phyloP scores from a whole-genome alignment of 768 basidiomycete species.

The Clathrus columnatus region DNA sequence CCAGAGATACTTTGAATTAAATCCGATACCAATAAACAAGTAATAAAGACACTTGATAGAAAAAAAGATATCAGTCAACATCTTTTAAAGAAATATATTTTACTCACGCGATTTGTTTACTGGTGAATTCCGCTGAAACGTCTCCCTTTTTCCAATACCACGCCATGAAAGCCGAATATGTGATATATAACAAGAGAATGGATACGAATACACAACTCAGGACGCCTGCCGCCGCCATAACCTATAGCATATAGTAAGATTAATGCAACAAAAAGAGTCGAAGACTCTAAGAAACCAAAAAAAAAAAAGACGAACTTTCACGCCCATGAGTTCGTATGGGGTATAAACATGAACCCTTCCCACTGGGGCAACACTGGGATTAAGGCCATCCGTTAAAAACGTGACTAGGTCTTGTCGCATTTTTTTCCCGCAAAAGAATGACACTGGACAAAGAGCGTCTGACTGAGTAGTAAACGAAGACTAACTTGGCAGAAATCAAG shows the following conservation, averaged over 20 bases:
- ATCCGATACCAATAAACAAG: conserved; percentile 6
- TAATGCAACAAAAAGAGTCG: not conserved
- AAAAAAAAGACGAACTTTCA: not conserved
- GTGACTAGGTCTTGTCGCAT: not conserved
- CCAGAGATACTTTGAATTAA: conserved; percentile 9
- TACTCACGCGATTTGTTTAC: conserved; percentile 8
- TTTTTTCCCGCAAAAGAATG: not conserved
- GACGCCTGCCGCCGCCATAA: conserved; percentile 8
- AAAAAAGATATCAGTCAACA: not conserved
- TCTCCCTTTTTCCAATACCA: not conserved
- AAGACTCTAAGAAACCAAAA: not conserved
- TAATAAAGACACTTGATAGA: conserved; percentile 2
- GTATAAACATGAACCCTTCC: not conserved
- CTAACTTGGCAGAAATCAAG: too few species aligned
- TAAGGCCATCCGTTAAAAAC: not conserved
- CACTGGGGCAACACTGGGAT: not conserved
- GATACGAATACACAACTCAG: conserved; percentile 8
- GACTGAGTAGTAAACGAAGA: not conserved
- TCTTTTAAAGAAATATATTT: not conserved
- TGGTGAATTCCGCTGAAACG: not conserved
- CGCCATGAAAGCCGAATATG: not conserved
- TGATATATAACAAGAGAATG: conserved; percentile 4
- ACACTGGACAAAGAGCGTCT: not conserved
- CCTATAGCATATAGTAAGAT: not conserved
- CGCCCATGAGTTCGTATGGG: not conserved